These are phyloP conservation scores for Neophaeococcomyces aloes DNA, from an alignment of 2,329 filamentous ascomycete species.

Conservation along the genomic window DNA sequence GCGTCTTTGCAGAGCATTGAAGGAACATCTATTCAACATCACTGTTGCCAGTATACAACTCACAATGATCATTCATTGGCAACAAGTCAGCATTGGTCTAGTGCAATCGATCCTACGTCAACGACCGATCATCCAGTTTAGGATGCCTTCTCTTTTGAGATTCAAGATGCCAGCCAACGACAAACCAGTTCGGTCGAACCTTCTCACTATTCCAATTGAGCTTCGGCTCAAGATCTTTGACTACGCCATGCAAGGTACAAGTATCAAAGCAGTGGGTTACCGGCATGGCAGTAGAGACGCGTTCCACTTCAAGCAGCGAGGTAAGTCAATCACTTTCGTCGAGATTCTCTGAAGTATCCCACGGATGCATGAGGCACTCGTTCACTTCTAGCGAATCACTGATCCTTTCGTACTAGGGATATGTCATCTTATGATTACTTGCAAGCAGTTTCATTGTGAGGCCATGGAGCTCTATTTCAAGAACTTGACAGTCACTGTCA, in stretches of 20 bases:
- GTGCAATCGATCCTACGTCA: background rate
- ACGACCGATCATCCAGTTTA: background rate
- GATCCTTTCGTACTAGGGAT: too few relatives aligned
- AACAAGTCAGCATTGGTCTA: background rate
- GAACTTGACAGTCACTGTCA: background rate
- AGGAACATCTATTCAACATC: background rate
- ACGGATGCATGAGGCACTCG: too few relatives aligned
- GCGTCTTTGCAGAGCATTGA: background rate
- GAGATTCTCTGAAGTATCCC: too few relatives aligned
- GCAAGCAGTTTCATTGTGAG: background rate
- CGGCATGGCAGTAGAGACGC: background rate
- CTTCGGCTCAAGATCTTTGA: slow-evolving; percentile 4
- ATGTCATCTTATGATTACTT: background rate
- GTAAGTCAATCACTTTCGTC: background rate
- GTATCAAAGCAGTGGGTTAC: background rate
- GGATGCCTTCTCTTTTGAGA: background rate
- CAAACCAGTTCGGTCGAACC: background rate
- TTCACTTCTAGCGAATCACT: too few relatives aligned
- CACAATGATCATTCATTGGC: background rate
- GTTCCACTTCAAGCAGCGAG: background rate
- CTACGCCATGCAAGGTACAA: background rate
- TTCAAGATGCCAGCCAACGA: background rate
- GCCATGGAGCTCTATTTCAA: background rate
- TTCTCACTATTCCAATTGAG: background rate
- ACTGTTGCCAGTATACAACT: background rate